These are phyloP conservation scores for Colletotrichum magnum DNA, from an alignment of 2,329 filamentous ascomycete species.

Conservation along the genomic window DNA sequence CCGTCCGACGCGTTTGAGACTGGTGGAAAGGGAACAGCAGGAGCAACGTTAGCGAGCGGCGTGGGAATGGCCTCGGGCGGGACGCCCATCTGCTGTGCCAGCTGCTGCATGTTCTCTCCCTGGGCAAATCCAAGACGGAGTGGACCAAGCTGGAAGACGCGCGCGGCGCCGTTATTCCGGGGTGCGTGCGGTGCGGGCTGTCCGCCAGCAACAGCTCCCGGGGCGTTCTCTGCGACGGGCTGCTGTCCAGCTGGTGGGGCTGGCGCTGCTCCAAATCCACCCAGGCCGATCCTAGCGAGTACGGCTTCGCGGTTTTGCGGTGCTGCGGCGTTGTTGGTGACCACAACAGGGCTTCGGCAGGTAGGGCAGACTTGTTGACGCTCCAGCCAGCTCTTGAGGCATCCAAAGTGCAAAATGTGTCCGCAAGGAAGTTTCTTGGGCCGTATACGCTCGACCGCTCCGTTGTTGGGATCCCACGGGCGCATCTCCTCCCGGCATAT, in stretches of 20 bases:
- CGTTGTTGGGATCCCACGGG: conserved; percentile 75
- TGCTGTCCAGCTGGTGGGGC: conserved; percentile 50
- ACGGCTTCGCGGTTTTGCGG: conserved; percentile 53
- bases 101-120: conserved; percentile 75
- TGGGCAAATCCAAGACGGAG: conserved; percentile 84
- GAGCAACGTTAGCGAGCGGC: conserved; percentile 28
- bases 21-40: conserved; percentile 41
- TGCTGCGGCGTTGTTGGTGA: conserved; percentile 56
- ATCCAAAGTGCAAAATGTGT: conserved; percentile 94
- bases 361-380: conserved; percentile 97
- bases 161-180: conserved; percentile 58
- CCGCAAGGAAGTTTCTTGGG: conserved; percentile 98
- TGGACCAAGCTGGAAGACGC: conserved; percentile 81
- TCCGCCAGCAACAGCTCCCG: conserved; percentile 22
- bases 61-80: conserved; percentile 46
- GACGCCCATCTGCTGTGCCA: conserved; percentile 74
- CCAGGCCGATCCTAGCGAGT: conserved; percentile 50
- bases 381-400: conserved; percentile 96
- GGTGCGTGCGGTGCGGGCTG: conserved; percentile 45
- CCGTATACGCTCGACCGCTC: conserved; percentile 85
- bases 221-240: conserved; percentile 48
- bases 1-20: conserved; percentile 42
- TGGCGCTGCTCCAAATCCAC: conserved; percentile 35
- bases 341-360: conserved; percentile 87
- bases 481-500: conserved; percentile 98